Base-by-base conservation (phyloP, 192 early-diverging fungal species). In the Funneliformis mosseae region DNA sequence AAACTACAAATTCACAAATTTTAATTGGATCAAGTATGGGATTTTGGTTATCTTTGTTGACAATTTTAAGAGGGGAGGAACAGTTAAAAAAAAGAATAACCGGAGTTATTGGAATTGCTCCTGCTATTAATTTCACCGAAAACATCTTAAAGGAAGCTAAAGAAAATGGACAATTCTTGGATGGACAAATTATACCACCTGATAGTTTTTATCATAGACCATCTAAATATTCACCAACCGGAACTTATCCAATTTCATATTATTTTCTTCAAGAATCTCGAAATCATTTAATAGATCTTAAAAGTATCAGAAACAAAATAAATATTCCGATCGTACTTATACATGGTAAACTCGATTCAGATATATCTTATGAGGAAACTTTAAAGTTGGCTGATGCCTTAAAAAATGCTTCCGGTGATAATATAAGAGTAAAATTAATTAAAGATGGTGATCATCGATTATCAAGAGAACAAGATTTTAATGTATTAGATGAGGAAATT, bases 221-320 rank as follows among this genome's bases (percentile, higher is more conserved):
- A 42, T 70, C 68, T 39, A 70, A 70, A 70, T 70, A 70, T 70
- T 70, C 68, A 10, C 16, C 14, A n/a, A 39, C 68, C 14, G 68
- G 68, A 70, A n/a, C 12, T 42, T 70, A 70, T 70, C 68, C 68
- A 41, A 70, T 70, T 38, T 41, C 68, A 43, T 41, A 42, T 21
- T 39, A 70, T 41, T 70, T 70, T 70, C 68, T 70, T 38, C 68
- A 70, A 70, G 68, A 70, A 70, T 43, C 68, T 41, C 68, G 38
- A 70, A 41, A 42, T 14, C 68, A 70, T 70, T 70, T 64, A 23
- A 41, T 70, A 41, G 21, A 39, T 9, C 28, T 18, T n/a, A 38
- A n/a, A 39, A 21, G 41, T 41, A 21, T 70, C 16, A 2, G 12
- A 41, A 70, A 21, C 5, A 41, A 41, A 7, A 70, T 70, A 41